Evolutionary conservation across 1,284 basidiomycete species (phyloP).

Genomic region (Ceratobasidium theobromae): DNA sequence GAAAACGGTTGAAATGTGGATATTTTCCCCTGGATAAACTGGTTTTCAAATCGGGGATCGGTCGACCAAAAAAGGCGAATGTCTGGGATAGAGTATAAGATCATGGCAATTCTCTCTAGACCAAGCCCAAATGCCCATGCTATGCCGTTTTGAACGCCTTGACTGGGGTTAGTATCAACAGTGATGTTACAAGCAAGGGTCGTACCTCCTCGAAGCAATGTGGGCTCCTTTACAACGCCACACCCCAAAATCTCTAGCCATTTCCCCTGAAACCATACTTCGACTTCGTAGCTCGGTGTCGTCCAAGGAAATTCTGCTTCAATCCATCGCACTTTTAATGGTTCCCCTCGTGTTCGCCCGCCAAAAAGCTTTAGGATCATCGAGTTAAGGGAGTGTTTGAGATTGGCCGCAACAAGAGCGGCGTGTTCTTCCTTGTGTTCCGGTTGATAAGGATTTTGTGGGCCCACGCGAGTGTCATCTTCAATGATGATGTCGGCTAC

Average conservation of each 20-base stretch:
- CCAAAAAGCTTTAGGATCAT: conserved; percentile 86
- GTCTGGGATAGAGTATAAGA: conserved; percentile 95
- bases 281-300: conserved; percentile 95
- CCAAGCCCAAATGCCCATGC: conserved; percentile 99
- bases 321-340: conserved; percentile 92
- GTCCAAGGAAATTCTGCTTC: conserved; percentile 99
- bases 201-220: conserved; percentile 82
- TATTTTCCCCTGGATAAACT: conserved; percentile 80
- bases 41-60: conserved; percentile 84
- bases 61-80: conserved; percentile 99
- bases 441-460: conserved; percentile 79
- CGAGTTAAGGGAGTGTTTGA: conserved; percentile 91
- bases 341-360: conserved; percentile 54
- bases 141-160: conserved; percentile 79
- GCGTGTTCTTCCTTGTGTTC: conserved; percentile 73
- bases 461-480: conserved; percentile 75
- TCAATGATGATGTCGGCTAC: conserved; percentile 79
- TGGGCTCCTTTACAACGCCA: conserved; percentile 89
- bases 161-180: background rate
- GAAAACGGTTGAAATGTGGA: conserved; percentile 85
- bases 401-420: conserved; percentile 73
- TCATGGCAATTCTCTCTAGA: conserved; percentile 97
- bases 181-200: conserved; percentile 1
- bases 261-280: conserved; percentile 93
- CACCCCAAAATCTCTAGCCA: conserved; percentile 98